Base-by-base conservation (phyloP, 805 yeast species). In the Yamadazyma paraphyllophila region DNA sequence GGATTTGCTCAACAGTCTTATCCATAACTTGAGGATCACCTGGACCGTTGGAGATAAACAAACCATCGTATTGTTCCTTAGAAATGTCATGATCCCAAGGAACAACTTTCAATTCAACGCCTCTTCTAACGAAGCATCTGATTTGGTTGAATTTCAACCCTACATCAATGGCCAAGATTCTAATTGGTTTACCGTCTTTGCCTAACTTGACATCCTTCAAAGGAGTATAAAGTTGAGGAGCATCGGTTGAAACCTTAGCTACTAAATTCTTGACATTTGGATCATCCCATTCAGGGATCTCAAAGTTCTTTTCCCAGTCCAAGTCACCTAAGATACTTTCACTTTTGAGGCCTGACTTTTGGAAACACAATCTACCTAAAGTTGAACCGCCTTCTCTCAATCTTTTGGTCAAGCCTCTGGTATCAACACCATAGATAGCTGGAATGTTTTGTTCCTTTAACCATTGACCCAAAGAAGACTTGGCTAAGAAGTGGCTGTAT, bases 121-220 rank as follows among this genome's bases (percentile, higher is more conserved):
- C 99, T 62, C 99, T 85, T 64, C 82, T 81, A 48, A 94, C 89
- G 54, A 94, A 92, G 69, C 99, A 94, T 69, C 99, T 85, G 62
- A 94, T 88, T 74, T 94, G 99, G 72, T 94, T 94, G 75, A 76
- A 92, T 72, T 94, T 94, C 88, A 94, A 88, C 78, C 99, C 99
- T 47, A 91, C 97, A 69, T 94, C 99, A 52, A 94, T 76, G 16
- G 97, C 96, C 32, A 94, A 68, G 53, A 94, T 86, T 67, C 94
- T 83, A 54, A 92, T 67, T 36, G 82, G 73, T 60, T 85, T 82
- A 42, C 97, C 97, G 63, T 84, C 74, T 71, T 56, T 83, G 77
- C 55, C 88, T 24, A 64, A 45, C 82, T 59, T 77, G 30, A 66
- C 66, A 36, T 72, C 73, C 12, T 76, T 61, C 48, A 81, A 79